These are phyloP conservation scores for Claviceps africana DNA, from an alignment of 2,329 filamentous ascomycete genomes.

Conservation along the genomic window DNA sequence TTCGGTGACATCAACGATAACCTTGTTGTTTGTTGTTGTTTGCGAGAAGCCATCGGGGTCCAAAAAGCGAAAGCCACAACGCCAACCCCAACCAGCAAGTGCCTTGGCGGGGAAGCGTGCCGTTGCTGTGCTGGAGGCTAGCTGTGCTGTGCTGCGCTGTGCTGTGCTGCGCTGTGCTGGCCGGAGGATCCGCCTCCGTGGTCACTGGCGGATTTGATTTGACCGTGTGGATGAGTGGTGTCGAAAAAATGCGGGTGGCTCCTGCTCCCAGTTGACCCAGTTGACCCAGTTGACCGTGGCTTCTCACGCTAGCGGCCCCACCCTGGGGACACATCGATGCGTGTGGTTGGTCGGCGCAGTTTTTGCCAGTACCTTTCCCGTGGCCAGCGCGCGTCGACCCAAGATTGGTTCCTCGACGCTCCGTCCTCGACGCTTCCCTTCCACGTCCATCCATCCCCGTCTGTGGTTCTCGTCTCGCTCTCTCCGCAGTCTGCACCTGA, in stretches of 20 bases:
- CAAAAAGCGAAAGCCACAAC: too few relatives aligned
- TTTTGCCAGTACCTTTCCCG: neutral
- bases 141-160: too few relatives aligned
- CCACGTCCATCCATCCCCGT: constrained; percentile 1
- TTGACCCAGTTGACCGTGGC: neutral
- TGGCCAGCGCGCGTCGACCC: neutral
- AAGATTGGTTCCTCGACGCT: neutral
- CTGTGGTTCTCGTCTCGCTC: constrained; percentile 4
- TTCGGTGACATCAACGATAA: too few relatives aligned
- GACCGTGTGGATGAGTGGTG: neutral
- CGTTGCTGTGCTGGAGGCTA: too few relatives aligned
- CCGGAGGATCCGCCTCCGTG: neutral
- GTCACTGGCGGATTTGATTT: neutral
- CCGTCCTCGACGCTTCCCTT: constrained; percentile 2
- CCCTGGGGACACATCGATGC: neutral
- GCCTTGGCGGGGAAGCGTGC: neutral
- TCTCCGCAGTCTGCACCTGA: constrained; percentile 7
- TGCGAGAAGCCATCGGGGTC: too few relatives aligned
- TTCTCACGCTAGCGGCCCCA: neutral
- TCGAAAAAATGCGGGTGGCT: neutral
- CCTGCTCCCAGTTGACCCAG: neutral
- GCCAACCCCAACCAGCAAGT: neutral
- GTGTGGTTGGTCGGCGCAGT: neutral
- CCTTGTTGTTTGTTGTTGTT: too few relatives aligned
- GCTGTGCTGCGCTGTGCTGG: neutral